Percentiles rank a stretch among this genome's conserved stretches.
These are phyloP conservation scores for Dacryopinax primogenitus DNA, from an alignment of 768 basidiomycete genomes.

Conservation along the genomic window DNA sequence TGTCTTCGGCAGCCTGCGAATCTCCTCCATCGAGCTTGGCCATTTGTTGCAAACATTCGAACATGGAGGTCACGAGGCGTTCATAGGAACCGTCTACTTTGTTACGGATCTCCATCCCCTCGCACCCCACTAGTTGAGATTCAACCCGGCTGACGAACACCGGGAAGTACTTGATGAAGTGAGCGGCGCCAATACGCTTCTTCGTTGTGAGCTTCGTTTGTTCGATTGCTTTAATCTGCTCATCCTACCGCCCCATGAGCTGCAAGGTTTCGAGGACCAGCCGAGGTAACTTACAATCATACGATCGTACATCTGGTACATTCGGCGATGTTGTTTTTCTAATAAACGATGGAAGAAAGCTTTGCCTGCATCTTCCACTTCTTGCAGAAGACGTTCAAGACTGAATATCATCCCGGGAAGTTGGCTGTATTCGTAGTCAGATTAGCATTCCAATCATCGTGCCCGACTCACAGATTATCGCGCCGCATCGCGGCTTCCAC, in stretches of 20 bases:
- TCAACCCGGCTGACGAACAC: conserved; percentile 75
- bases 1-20: conserved; percentile 57
- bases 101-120: conserved; percentile 61
- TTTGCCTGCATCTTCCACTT: conserved; percentile 69
- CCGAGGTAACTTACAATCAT: conserved; percentile 28
- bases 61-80: conserved; percentile 77
- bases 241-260: conserved; percentile 38
- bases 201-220: conserved; percentile 82
- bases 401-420: conserved; percentile 68
- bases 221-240: conserved; percentile 79
- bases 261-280: conserved; percentile 19
- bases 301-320: conserved; percentile 64
- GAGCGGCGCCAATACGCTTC: conserved; percentile 82
- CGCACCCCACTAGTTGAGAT: conserved; percentile 63
- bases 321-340: conserved; percentile 68
- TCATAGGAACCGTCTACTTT: conserved; percentile 77
- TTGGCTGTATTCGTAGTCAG: conserved; percentile 40
- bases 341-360: conserved; percentile 57
- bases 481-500: conserved; percentile 61
- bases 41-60: conserved; percentile 87
- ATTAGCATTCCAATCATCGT: conserved; percentile 1
- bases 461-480: conserved; percentile 54
- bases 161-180: conserved; percentile 88
- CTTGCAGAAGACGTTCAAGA: conserved; percentile 61
- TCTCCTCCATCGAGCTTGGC: conserved; percentile 82